Evolutionary conservation across 2,329 filamentous ascomycete species (phyloP).

Genomic region (Beauveria scarabaeidicola): DNA sequence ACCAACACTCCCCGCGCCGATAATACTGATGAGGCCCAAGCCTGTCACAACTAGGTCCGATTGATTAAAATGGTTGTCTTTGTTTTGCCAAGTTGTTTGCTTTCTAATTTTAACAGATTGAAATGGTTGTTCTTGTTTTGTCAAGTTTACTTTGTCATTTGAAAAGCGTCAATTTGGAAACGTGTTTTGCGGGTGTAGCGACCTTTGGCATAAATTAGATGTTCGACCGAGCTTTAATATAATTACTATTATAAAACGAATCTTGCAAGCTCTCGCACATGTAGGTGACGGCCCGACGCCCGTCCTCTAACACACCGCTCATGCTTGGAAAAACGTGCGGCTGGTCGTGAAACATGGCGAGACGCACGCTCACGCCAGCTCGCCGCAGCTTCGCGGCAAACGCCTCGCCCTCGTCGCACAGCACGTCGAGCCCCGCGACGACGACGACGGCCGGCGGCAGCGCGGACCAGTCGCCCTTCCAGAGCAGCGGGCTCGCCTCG

Average conservation of each 20-base stretch:
- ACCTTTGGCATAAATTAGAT: not conserved
- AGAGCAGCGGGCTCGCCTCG: constrained; percentile 38
- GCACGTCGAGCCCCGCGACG: constrained; percentile 47
- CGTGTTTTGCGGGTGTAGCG: not conserved
- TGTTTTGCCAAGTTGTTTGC: too few relatives aligned
- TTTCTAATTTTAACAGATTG: not conserved
- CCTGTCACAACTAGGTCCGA: not conserved
- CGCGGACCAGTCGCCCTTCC: constrained; percentile 7
- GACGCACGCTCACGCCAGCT: constrained; percentile 38
- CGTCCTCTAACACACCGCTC: constrained; percentile 45
- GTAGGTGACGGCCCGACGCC: constrained; percentile 38
- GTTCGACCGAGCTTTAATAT: not conserved
- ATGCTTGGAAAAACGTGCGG: constrained; percentile 52
- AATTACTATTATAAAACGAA: not conserved
- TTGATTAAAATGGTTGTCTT: too few relatives aligned
- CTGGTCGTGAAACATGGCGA: constrained; percentile 45
- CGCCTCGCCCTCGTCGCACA: constrained; percentile 43
- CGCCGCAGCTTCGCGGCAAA: constrained; percentile 39
- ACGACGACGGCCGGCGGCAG: constrained; percentile 36
- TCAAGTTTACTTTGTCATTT: too few relatives aligned
- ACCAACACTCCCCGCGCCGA: not conserved
- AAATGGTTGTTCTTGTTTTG: not conserved
- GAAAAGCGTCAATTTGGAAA: too few relatives aligned
- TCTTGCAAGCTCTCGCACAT: constrained; percentile 23
- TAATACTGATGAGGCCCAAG: not conserved